A percentile compares a stretch with the other conserved stretches of the same genome.
phyloP scores from a whole-genome alignment of 179 eudicot species.

The Amaranthus tricolor region DNA sequence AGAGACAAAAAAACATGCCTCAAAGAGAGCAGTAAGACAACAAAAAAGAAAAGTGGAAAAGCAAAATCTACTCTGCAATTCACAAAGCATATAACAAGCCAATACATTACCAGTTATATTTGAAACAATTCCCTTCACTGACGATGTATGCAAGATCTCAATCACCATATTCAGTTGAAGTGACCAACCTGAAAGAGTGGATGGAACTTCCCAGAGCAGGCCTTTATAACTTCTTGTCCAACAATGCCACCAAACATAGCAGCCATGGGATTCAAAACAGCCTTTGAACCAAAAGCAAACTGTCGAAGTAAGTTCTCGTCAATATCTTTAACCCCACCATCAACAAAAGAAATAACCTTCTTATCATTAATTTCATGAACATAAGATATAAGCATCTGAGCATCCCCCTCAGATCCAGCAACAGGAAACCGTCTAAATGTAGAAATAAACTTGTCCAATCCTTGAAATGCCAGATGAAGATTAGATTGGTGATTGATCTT shows the following conservation, averaged over 20 bases:
- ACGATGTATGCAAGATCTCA: not conserved
- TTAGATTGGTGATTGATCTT: constrained; percentile 94
- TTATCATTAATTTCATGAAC: constrained; percentile 51
- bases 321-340: constrained; percentile 61
- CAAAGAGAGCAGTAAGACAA: not conserved
- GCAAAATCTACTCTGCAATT: not conserved
- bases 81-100: not conserved
- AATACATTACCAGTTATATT: not conserved
- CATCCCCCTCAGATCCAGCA: constrained; percentile 91
- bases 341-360: constrained; percentile 20
- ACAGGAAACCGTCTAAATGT: constrained; percentile 65
- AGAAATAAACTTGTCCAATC: constrained; percentile 66
- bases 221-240: constrained; percentile 94
- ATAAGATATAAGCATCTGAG: constrained; percentile 66
- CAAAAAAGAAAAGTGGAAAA: not conserved
- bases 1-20: not conserved
- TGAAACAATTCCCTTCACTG: not conserved
- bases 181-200: constrained; percentile 80
- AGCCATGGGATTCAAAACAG: constrained; percentile 97
- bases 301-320: constrained; percentile 57
- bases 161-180: not conserved
- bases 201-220: constrained; percentile 97
- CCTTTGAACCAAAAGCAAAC: constrained; percentile 84
- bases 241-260: constrained; percentile 99
- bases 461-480: constrained; percentile 87